Percentiles rank a stretch among this genome's conserved stretches.
Conservation (phyloP, 2,329 filamentous ascomycete genomes). For the Bimuria novae-zelandiae region DNA sequence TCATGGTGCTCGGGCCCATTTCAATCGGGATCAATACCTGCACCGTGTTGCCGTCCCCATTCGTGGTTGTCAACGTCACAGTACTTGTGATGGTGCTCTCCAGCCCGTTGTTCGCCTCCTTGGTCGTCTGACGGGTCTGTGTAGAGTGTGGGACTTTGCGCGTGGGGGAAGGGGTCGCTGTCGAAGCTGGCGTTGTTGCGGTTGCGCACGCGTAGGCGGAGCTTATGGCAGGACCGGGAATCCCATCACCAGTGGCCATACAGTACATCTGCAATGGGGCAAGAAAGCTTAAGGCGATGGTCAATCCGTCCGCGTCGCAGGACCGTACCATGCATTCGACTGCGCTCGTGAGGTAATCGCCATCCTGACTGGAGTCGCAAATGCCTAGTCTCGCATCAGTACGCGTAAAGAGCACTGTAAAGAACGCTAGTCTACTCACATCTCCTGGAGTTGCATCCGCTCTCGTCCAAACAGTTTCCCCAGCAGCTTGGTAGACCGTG, state of each 20-base stretch:
- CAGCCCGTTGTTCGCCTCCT: conserved; percentile 11
- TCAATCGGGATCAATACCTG: conserved; percentile 28
- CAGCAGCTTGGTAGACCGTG: conserved; percentile 25
- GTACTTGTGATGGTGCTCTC: conserved; percentile 24
- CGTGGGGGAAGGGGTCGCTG: conserved; percentile 8
- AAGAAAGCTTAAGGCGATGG: conserved; percentile 22
- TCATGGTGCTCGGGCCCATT: conserved; percentile 26
- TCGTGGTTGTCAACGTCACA: conserved; percentile 26
- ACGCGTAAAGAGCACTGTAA: no score
- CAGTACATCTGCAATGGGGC: conserved; percentile 27
- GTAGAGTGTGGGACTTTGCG: conserved; percentile 13
- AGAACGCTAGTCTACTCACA: conserved; percentile 16
- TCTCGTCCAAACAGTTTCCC: conserved; percentile 23
- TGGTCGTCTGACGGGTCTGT: conserved; percentile 9
- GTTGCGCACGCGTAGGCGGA: conserved; percentile 25
- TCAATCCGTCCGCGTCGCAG: conserved; percentile 22
- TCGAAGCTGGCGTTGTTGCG: conserved; percentile 5
- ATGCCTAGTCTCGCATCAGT: conserved; percentile 26
- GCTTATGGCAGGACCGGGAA: conserved; percentile 25
- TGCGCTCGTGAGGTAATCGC: conserved; percentile 23
- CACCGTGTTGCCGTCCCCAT: conserved; percentile 27
- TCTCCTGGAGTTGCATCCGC: conserved; percentile 25
- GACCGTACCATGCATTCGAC: conserved; percentile 23
- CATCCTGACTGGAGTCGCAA: conserved; percentile 27
- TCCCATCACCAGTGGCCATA: conserved; percentile 16